These are phyloP conservation scores for Primulina eburnea DNA, from an alignment of 257 asterid genomes.

Conservation along the genomic window DNA sequence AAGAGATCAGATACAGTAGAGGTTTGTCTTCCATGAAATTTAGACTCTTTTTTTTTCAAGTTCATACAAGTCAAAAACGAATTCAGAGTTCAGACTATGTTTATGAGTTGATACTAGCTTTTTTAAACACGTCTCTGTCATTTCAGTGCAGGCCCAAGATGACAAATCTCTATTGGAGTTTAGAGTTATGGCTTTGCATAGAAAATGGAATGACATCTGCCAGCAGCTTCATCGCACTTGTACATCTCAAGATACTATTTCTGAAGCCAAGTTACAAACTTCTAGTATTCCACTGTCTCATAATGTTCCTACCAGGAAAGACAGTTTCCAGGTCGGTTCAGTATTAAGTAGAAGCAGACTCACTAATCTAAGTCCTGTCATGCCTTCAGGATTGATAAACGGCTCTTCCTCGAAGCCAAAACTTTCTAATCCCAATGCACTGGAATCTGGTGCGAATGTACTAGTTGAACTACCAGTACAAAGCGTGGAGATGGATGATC, in stretches of 20 bases:
- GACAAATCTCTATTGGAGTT: constrained; percentile 53
- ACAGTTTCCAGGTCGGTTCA: constrained; percentile 30
- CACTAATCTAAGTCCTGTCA: constrained; percentile 29
- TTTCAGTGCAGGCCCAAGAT: constrained; percentile 90
- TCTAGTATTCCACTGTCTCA: constrained; percentile 28
- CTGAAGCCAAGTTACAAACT: constrained; percentile 34
- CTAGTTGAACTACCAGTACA: constrained; percentile 35
- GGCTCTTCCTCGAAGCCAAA: constrained; percentile 26
- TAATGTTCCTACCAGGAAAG: constrained; percentile 29
- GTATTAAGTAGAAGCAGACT: constrained; percentile 30
- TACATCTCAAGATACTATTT: constrained; percentile 36
- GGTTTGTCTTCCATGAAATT: constrained; percentile 57
- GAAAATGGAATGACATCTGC: constrained; percentile 88
- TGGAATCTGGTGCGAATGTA: constrained; percentile 25
- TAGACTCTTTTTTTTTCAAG: constrained; percentile 14
- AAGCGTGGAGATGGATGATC: constrained; percentile 27
- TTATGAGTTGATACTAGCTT: constrained; percentile 22
- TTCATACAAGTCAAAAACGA: constrained; percentile 1
- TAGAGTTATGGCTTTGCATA: constrained; percentile 47
- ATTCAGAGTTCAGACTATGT: constrained; percentile 10
- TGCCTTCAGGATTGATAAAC: constrained; percentile 33
- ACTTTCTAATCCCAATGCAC: constrained; percentile 27
- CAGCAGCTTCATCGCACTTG: constrained; percentile 58
- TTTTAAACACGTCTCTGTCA: constrained; percentile 48
- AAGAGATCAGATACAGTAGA: constrained; percentile 42